Base-by-base conservation (phyloP, 495 filamentous ascomycete species). In the Friedmanniomyces simplex region DNA sequence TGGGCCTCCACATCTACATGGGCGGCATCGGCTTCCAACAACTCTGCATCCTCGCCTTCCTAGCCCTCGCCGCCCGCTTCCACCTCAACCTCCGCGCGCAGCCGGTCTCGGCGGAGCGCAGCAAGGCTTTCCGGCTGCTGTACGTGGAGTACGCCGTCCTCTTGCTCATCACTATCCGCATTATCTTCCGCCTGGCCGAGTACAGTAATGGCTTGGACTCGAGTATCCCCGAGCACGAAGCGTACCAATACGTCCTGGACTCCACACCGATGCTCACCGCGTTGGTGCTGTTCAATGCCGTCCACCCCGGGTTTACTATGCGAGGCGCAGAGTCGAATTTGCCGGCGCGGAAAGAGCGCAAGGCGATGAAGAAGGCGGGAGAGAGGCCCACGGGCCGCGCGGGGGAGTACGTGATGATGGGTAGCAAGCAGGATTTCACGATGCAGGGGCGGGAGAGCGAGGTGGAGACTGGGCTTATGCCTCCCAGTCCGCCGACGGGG, bases 181-280 rank as follows among this genome's bases (percentile, higher is more conserved):
- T 61, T 47, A 54, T 61, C 37, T 63, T 59, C 57, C 49, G 60
- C n/a, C 34, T 63, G 14, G 50, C 59, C 37, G 60, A 63, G 46
- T 63, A 59, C 57, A 48, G 48, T n/a, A 51, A 32, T 12, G 57
- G 60, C 25, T 25, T 55, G 1, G 24, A 28, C 8, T 54, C 50
- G 10, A 36, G 43, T 8, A 63, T 63, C 22, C 50, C 51, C 12
- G 41, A 36, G n/a, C 60, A 63, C 37, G 60, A 63, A 34, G 49
- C 21, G 0, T 63, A 55, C 52, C 50, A 55, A 34, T 63, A 63
- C 46, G 34, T 60, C 28, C 59, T 63, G 34, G 60, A 63, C 54
- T 54, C 56, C 0, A 7, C 42, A 20, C 52, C 47, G 0, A 63
- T 63, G 60, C 46, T 54, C 28, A 14, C 59, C 18, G 60, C 57